phyloP scores from a whole-genome alignment of 768 basidiomycete species.

The Mycena floridula region DNA sequence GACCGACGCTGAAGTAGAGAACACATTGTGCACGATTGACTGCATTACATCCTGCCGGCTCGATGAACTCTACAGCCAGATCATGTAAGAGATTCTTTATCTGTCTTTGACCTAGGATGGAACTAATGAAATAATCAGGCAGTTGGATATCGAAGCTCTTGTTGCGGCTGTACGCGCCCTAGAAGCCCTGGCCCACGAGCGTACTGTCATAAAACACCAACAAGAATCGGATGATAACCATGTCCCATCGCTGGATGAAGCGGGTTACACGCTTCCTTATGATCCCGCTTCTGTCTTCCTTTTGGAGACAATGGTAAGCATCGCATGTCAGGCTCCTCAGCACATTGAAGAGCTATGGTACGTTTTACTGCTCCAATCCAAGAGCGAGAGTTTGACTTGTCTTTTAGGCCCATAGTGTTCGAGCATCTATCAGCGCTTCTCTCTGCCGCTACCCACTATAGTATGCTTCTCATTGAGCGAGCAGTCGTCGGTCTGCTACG shows the following conservation, averaged over 20 bases:
- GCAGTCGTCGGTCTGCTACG: conserved; percentile 86
- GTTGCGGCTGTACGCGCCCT: conserved; percentile 82
- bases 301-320: conserved; percentile 90
- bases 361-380: conserved; percentile 16
- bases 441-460: conserved; percentile 72
- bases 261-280: conserved; percentile 65
- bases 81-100: conserved; percentile 59
- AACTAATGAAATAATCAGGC: conserved; percentile 35
- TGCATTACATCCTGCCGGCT: conserved; percentile 90
- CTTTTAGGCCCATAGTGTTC: conserved; percentile 83
- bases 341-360: conserved; percentile 89
- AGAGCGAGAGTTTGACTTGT: neutral
- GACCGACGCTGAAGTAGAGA: conserved; percentile 90
- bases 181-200: conserved; percentile 84
- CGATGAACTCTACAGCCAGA: conserved; percentile 91
- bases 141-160: conserved; percentile 73
- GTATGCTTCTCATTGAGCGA: conserved; percentile 86
- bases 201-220: conserved; percentile 75
- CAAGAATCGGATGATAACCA: conserved; percentile 58
- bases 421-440: conserved; percentile 86
- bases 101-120: neutral
- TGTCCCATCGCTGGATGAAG: conserved; percentile 34
- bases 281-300: conserved; percentile 95
- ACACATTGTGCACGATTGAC: conserved; percentile 90
- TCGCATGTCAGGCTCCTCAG: conserved; percentile 69